These are phyloP conservation scores for Ophiostoma sp. DNA, from an alignment of 2,329 filamentous ascomycete species.

Conservation along the genomic window DNA sequence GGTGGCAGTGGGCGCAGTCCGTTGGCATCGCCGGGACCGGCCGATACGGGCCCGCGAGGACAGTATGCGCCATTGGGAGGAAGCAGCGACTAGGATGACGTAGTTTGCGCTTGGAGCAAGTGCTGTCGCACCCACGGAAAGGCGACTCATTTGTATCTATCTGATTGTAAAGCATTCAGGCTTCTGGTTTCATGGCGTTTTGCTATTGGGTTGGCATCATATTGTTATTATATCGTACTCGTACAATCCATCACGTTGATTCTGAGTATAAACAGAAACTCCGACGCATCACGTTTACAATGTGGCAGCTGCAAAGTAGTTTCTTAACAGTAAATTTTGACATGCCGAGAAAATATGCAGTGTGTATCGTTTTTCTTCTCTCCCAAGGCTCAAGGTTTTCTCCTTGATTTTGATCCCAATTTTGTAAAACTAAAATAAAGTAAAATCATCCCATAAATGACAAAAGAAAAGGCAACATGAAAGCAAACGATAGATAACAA, in stretches of 20 bases:
- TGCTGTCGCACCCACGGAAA: neutral
- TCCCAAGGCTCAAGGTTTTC: neutral
- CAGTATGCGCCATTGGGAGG: conserved; percentile 24
- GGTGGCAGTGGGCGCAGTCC: neutral
- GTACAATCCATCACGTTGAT: neutral
- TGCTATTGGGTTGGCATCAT: neutral
- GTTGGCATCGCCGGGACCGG: conserved; percentile 17
- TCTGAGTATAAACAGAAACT: neutral
- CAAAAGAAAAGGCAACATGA: conserved; percentile 1
- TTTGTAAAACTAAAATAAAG: neutral
- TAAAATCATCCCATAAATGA: conserved; percentile 1
- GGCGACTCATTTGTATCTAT: neutral
- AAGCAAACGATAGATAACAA: neutral
- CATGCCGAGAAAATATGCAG: conserved; percentile 4
- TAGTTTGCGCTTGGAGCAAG: neutral
- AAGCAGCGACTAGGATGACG: conserved; percentile 11
- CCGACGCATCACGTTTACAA: neutral
- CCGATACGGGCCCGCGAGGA: conserved; percentile 17
- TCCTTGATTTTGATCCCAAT: conserved; percentile 12
- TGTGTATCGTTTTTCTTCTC: conserved; percentile 11
- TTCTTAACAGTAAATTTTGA: neutral
- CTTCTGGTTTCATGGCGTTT: neutral
- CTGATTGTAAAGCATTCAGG: neutral
- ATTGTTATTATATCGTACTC: neutral
- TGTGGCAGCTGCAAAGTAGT: neutral